phyloP scores from a whole-genome alignment of 305 asterid genomes.

The Solanum aculeatissimum region DNA sequence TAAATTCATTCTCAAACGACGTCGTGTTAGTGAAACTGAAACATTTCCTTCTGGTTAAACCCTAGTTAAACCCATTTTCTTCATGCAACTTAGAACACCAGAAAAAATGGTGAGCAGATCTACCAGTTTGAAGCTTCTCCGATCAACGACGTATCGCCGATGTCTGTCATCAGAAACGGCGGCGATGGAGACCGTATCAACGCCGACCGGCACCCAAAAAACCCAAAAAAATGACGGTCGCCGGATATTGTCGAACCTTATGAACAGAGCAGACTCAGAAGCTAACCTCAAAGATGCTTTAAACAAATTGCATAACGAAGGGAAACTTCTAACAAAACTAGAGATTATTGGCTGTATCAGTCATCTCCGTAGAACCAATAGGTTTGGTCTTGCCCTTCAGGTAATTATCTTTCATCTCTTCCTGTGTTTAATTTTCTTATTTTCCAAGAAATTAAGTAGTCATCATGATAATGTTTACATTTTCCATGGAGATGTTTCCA shows the following conservation, averaged over 20 bases:
- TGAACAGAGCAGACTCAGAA: slow-evolving; percentile 7
- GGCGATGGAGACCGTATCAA: neutral
- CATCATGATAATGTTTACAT: neutral
- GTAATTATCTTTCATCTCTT: slow-evolving; percentile 8
- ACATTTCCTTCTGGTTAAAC: neutral
- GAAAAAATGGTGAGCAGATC: neutral
- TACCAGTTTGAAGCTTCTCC: neutral
- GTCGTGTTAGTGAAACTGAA: neutral
- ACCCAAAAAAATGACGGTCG: neutral
- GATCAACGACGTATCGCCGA: neutral
- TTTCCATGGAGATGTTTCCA: neutral
- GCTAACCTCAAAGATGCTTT: slow-evolving; percentile 17
- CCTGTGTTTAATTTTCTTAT: neutral
- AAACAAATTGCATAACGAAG: slow-evolving; percentile 23
- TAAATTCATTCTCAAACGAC: neutral
- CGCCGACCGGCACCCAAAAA: neutral
- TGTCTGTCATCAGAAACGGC: neutral
- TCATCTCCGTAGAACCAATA: slow-evolving; percentile 24
- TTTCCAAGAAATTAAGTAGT: neutral
- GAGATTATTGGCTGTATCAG: slow-evolving; percentile 19
- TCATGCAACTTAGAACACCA: neutral
- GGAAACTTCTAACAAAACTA: slow-evolving; percentile 7
- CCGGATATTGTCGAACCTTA: slow-evolving; percentile 3
- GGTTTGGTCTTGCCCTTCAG: slow-evolving; percentile 40
- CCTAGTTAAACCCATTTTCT: neutral